Evolutionary conservation across 2,329 filamentous ascomycete species (phyloP), one percentile per base, ranked within the genome.

Genomic region (Furcasterigmium sp.): DNA sequence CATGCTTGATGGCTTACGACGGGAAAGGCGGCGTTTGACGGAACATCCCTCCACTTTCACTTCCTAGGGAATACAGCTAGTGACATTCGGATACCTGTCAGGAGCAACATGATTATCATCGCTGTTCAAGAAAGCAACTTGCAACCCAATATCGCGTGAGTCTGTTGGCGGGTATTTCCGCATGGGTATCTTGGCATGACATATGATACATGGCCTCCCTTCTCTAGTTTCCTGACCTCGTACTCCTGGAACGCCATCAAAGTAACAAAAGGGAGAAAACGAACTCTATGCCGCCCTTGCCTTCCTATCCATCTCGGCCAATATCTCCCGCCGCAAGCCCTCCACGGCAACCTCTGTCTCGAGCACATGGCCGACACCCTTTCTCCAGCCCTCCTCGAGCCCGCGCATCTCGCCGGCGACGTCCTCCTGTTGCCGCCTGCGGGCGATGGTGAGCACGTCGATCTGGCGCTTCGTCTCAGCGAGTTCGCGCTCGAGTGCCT

Each of bases 331-430:
- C 57, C 80, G 74, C 54, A 96, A 56, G 39, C 73, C 75, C 65
- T 95, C 87, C 9, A 84, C 84, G 0, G 90, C 93, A 42, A 91
- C 75, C 70, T 96, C 88, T 0, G 87, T 87, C 76, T 96, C 90
- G 30, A 97, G 68, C 37, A 93, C 83, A 46, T 81, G 76, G 3
- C 86, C 85, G 2, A 97, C 79, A 19, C 87, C 87, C 39, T 72
- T 76, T 64, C 78, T 82, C 91, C 91, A 97, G 3, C 76, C 78
- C 47, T 87, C 81, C 56, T 94, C 87, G 28, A 95, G 63, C 4
- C 78, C 76, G 45, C 69, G 70, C 57, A 96, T 69, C 72, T 96
- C 91, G 5, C 76, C 85, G 37, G 72, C 78, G 3, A 82, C 83
- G 30, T 75, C 80, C 46, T 84, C 81, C 67, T 97, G 91, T 37